Percentiles rank a stretch among this genome's conserved stretches.
Evolutionary conservation across 768 basidiomycete genomes (phyloP).

Genomic region (Trichaptum fuscoviolaceum): DNA sequence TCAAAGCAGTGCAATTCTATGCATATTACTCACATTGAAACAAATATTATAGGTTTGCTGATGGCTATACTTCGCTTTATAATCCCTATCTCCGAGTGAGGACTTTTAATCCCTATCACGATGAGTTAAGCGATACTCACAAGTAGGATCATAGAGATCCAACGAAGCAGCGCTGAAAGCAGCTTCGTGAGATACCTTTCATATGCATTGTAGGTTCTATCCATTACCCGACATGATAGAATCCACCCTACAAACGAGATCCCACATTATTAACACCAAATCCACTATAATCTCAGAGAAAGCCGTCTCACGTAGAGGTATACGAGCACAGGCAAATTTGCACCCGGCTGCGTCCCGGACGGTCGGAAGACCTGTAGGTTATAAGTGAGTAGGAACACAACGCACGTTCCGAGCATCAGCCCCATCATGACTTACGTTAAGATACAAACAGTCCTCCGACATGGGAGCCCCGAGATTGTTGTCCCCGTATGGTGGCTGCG

Average conservation of each 20-base stretch:
- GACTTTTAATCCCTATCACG: background rate
- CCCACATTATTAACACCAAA: background rate
- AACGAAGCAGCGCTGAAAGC: constrained; percentile 37
- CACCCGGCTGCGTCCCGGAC: constrained; percentile 16
- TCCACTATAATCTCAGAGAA: background rate
- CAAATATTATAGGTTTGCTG: constrained; percentile 23
- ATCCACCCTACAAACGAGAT: constrained; percentile 37
- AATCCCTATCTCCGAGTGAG: constrained; percentile 30
- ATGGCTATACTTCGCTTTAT: constrained; percentile 40
- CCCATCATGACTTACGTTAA: constrained; percentile 37
- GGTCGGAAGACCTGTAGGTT: constrained; percentile 25
- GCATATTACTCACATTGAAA: constrained; percentile 11
- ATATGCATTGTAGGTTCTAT: constrained; percentile 29
- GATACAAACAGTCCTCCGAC: constrained; percentile 47
- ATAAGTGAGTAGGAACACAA: background rate
- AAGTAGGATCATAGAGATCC: constrained; percentile 40
- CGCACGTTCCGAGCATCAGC: background rate
- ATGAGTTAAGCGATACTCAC: constrained; percentile 23
- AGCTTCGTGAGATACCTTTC: constrained; percentile 19
- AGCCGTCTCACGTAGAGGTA: constrained; percentile 28
- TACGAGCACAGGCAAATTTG: constrained; percentile 26
- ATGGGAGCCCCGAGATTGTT: constrained; percentile 35
- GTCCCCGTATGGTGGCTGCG: constrained; percentile 31
- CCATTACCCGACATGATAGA: constrained; percentile 38
- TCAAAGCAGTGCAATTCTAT: constrained; percentile 31